Evolutionary conservation across 2,329 filamentous ascomycete species (phyloP).

Genomic region (Ceratocystis ficicola): DNA sequence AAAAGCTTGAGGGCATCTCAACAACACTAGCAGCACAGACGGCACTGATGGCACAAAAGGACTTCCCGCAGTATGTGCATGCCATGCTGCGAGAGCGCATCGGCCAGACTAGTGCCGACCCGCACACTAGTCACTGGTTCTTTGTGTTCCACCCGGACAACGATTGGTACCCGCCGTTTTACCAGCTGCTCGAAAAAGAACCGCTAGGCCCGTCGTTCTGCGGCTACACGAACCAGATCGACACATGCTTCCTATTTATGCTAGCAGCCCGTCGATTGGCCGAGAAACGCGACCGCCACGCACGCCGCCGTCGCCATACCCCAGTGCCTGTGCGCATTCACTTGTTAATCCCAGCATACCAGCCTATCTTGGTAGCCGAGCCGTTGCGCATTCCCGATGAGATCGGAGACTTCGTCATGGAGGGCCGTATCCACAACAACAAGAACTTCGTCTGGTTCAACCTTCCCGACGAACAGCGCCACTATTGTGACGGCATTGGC

Average conservation of each 20-base stretch:
- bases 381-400: constrained; percentile 30
- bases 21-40: constrained; percentile 30
- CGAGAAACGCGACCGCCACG: constrained; percentile 25
- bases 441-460: constrained; percentile 32
- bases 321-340: constrained; percentile 28
- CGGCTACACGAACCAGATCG: constrained; percentile 33
- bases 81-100: constrained; percentile 31
- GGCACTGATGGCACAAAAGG: constrained; percentile 30
- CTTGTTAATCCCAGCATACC: constrained; percentile 33
- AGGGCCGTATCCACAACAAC: constrained; percentile 32
- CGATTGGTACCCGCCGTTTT: constrained; percentile 34
- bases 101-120: constrained; percentile 28
- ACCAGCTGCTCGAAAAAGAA: constrained; percentile 30
- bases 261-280: constrained; percentile 28
- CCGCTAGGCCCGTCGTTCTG: constrained; percentile 31
- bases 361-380: constrained; percentile 31
- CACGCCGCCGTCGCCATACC: constrained; percentile 24
- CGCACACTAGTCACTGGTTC: constrained; percentile 30
- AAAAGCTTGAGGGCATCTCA: constrained; percentile 29
- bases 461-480: constrained; percentile 29
- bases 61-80: constrained; percentile 31
- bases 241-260: constrained; percentile 34
- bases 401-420: constrained; percentile 31
- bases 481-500: constrained; percentile 29
- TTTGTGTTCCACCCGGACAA: constrained; percentile 34